Conservation (phyloP, 1,139 yeast species). For the Pichia norvegensis region DNA sequence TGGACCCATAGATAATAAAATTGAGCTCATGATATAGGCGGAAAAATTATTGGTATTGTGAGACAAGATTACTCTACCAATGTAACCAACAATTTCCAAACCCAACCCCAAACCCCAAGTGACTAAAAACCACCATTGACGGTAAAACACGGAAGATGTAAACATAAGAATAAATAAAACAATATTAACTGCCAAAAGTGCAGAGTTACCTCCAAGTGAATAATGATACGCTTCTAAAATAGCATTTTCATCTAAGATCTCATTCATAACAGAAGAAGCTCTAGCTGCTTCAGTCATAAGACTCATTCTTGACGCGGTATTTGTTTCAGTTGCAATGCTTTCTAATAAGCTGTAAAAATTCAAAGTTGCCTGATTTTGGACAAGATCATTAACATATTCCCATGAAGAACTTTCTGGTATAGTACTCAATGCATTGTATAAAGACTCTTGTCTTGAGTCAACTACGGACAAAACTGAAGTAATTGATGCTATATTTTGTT, state of each 20-base stretch:
- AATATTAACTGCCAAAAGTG: constrained; percentile 43
- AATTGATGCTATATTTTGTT: constrained; percentile 13
- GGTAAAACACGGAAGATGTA: constrained; percentile 36
- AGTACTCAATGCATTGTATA: constrained; percentile 15
- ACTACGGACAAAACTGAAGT: constrained; percentile 16
- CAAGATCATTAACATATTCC: constrained; percentile 18
- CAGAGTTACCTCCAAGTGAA: constrained; percentile 39
- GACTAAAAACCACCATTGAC: constrained; percentile 69
- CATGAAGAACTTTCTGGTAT: constrained; percentile 20
- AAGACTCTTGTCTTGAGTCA: constrained; percentile 4
- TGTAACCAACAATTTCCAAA: constrained; percentile 65
- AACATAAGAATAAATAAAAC: constrained; percentile 36
- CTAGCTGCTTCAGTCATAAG: constrained; percentile 31
- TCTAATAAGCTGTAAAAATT: constrained; percentile 30
- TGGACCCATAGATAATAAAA: constrained; percentile 72
- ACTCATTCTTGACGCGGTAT: constrained; percentile 23
- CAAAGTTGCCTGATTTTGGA: constrained; percentile 36
- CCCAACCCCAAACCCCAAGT: constrained; percentile 54
- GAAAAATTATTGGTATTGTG: constrained; percentile 33
- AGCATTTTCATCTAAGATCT: constrained; percentile 24
- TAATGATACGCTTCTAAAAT: constrained; percentile 38
- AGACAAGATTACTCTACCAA: constrained; percentile 47
- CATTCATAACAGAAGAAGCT: constrained; percentile 31
- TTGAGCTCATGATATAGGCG: constrained; percentile 56
- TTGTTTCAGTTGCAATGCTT: constrained; percentile 37